Evolutionary conservation across 2,329 filamentous ascomycete genomes (phyloP).

Genomic region (Myriosclerotinia duriaeana): DNA sequence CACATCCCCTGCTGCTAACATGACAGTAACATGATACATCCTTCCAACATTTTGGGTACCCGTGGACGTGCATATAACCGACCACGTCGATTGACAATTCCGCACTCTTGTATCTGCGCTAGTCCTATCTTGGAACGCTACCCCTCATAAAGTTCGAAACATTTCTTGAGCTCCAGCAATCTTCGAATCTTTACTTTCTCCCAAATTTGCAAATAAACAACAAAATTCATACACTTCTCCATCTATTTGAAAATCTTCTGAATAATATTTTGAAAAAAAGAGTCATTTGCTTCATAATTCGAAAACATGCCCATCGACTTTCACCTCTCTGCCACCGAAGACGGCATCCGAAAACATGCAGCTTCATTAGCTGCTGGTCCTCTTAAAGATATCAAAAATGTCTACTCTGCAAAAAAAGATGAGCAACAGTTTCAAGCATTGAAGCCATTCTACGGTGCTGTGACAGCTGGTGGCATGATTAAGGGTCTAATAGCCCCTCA

Average conservation of each 20-base stretch:
- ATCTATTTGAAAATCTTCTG: neutral
- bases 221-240: neutral
- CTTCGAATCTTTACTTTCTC: neutral
- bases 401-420: constrained; percentile 35
- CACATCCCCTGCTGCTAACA: too few species aligned
- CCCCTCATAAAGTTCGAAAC: neutral
- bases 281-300: neutral
- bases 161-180: neutral
- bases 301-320: constrained; percentile 38
- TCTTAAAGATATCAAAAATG: constrained; percentile 34
- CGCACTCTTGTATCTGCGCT: neutral
- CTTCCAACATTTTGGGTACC: too few species aligned
- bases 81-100: neutral
- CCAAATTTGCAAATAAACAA: neutral
- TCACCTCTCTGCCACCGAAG: constrained; percentile 37
- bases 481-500: constrained; percentile 48
- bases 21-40: too few species aligned
- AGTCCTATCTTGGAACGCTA: neutral
- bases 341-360: constrained; percentile 37
- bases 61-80: neutral
- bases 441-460: constrained; percentile 48
- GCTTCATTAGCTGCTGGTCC: constrained; percentile 35
- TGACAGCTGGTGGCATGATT: constrained; percentile 48
- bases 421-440: constrained; percentile 49
- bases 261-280: neutral